Percentiles rank a stretch among this genome's conserved stretches.
Evolutionary conservation across 2,329 filamentous ascomycete genomes (phyloP).

Genomic region (Fusarium sambucinum): DNA sequence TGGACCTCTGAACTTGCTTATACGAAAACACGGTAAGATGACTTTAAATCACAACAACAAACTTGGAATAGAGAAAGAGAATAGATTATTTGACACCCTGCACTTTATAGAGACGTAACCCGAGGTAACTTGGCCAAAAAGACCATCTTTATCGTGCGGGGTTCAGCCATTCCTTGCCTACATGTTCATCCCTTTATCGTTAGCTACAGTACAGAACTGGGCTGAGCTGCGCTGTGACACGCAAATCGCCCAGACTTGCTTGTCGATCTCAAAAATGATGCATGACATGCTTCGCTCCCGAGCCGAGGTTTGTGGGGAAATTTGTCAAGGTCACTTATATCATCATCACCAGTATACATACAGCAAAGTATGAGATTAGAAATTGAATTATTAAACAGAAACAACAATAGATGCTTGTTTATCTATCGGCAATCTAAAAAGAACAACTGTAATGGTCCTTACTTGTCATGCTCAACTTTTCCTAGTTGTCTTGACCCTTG

Average conservation of each 20-base stretch:
- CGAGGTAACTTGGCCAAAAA: slow-evolving; percentile 36
- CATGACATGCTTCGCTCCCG: slow-evolving; percentile 5
- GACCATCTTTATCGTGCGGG: slow-evolving; percentile 36
- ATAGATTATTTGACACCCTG: background rate
- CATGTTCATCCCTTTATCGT: slow-evolving; percentile 2
- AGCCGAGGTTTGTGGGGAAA: slow-evolving; percentile 35
- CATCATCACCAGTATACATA: background rate
- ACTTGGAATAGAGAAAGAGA: background rate
- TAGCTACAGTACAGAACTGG: background rate
- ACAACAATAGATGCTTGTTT: slow-evolving; percentile 1
- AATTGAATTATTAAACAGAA: background rate
- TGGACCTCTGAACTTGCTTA: background rate
- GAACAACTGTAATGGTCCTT: background rate
- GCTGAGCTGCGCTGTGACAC: slow-evolving; percentile 10
- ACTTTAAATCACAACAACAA: background rate
- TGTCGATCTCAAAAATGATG: slow-evolving; percentile 27
- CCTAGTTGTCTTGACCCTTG: slow-evolving; percentile 15
- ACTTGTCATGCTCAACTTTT: slow-evolving; percentile 8
- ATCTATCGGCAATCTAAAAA: background rate
- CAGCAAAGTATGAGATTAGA: background rate
- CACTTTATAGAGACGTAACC: slow-evolving; percentile 9
- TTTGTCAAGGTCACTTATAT: background rate
- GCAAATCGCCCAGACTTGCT: slow-evolving; percentile 3
- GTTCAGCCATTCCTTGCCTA: slow-evolving; percentile 25
- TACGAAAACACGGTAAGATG: background rate